phyloP scores from a whole-genome alignment of 768 basidiomycete genomes.

The Trametes coccinea region DNA sequence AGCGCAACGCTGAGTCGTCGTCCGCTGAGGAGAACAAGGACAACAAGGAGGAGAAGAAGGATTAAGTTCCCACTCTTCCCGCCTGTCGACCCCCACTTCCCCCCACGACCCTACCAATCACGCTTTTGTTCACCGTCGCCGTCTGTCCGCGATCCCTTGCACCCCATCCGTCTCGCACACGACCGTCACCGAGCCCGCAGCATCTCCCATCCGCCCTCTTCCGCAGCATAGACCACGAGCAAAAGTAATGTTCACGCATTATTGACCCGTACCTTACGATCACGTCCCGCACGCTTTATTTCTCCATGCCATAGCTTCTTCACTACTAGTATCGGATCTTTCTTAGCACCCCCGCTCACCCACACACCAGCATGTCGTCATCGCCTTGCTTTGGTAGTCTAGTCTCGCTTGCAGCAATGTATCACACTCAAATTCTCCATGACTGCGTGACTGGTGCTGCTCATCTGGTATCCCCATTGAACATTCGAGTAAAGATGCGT shows the following conservation, averaged over 20 bases:
- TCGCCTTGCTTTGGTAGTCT: constrained; percentile 15
- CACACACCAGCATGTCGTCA: constrained; percentile 15
- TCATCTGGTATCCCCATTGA: too few species aligned
- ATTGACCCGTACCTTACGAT: constrained; percentile 20
- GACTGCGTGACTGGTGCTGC: too few species aligned
- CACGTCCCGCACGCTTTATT: constrained; percentile 18
- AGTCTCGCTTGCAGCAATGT: constrained; percentile 23
- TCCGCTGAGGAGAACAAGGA: constrained; percentile 43
- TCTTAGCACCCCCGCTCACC: constrained; percentile 7
- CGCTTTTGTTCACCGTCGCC: background rate
- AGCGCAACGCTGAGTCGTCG: constrained; percentile 64
- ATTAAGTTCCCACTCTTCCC: constrained; percentile 46
- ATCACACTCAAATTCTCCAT: constrained; percentile 4
- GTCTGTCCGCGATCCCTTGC: background rate
- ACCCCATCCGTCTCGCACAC: background rate
- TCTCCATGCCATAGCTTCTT: background rate
- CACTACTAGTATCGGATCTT: constrained; percentile 8
- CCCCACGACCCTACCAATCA: too few species aligned
- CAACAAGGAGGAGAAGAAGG: constrained; percentile 75
- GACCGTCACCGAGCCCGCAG: too few species aligned
- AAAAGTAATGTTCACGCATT: constrained; percentile 23
- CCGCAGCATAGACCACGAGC: constrained; percentile 21
- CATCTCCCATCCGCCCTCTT: background rate
- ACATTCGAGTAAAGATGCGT: too few species aligned
- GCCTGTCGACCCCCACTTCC: background rate